A percentile compares a stretch with the other conserved stretches of the same genome.
phyloP scores from a whole-genome alignment of 176 grass and related monocot genomes.

The Avena eriantha region DNA sequence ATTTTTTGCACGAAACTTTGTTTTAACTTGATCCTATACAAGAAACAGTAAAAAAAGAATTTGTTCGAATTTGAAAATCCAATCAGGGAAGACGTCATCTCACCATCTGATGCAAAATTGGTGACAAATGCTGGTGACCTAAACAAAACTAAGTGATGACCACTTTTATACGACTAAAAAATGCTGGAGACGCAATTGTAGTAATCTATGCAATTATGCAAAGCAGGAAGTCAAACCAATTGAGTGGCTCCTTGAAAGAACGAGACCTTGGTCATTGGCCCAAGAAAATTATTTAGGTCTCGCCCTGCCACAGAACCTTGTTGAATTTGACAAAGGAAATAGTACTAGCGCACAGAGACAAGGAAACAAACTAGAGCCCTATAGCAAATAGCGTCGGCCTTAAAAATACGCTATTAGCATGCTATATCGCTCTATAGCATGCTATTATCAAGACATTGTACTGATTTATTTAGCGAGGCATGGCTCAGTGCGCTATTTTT shows the following conservation, averaged over 20 bases:
- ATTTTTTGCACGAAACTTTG: background rate
- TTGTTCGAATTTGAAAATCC: background rate
- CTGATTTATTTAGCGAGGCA: too few relatives aligned
- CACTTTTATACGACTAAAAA: background rate
- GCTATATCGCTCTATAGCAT: too few relatives aligned
- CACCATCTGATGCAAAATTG: background rate
- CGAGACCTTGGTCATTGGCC: slow-evolving; percentile 24
- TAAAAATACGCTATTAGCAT: too few relatives aligned
- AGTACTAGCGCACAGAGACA: background rate
- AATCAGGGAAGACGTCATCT: background rate
- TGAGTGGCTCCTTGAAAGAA: background rate
- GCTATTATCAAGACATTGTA: too few relatives aligned
- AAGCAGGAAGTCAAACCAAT: slow-evolving; percentile 13
- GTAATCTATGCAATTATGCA: background rate
- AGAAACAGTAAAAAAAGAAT: background rate
- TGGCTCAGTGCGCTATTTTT: too few relatives aligned
- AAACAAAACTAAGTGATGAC: background rate
- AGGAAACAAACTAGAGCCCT: too few relatives aligned
- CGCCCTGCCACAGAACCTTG: background rate
- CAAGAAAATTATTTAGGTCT: background rate
- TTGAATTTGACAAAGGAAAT: slow-evolving; percentile 1
- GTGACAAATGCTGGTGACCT: background rate
- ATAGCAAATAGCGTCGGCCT: too few relatives aligned
- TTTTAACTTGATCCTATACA: background rate
- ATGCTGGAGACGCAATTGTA: background rate